Conservation (phyloP, 2,329 filamentous ascomycete species). For the Rachicladosporium sp. region DNA sequence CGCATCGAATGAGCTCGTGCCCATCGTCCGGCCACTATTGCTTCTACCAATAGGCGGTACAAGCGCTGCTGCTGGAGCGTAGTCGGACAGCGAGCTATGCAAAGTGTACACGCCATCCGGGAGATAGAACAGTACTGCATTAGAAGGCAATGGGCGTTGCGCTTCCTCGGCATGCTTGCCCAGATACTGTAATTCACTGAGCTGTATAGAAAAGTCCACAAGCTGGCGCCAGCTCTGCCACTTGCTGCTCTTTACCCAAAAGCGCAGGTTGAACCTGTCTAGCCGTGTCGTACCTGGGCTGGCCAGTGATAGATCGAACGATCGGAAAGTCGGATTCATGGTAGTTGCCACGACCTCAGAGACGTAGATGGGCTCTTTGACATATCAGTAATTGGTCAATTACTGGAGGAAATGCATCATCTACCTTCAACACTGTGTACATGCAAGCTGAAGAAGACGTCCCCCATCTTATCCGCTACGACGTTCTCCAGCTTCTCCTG, state of each 20-base stretch:
- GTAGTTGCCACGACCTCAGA: conserved; percentile 68
- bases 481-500: conserved; percentile 68
- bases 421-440: conserved; percentile 40
- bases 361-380: conserved; percentile 66
- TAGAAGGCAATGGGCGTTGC: conserved; percentile 61
- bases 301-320: conserved; percentile 61
- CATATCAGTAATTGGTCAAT: too few relatives aligned
- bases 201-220: conserved; percentile 58
- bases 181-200: conserved; percentile 66
- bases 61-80: conserved; percentile 7
- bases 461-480: conserved; percentile 60
- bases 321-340: conserved; percentile 84
- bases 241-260: conserved; percentile 57
- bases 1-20: conserved; percentile 73
- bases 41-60: conserved; percentile 13
- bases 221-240: conserved; percentile 49
- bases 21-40: conserved; percentile 31
- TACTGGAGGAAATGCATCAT: too few relatives aligned
- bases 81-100: conserved; percentile 15
- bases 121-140: conserved; percentile 76
- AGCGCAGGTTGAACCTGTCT: conserved; percentile 51
- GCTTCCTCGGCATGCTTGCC: conserved; percentile 52
- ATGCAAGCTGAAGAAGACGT: conserved; percentile 82
- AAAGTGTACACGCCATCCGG: conserved; percentile 70
- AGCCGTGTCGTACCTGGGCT: conserved; percentile 53